Base-by-base conservation (phyloP, 1,139 yeast species). In the Candida sp. region DNA sequence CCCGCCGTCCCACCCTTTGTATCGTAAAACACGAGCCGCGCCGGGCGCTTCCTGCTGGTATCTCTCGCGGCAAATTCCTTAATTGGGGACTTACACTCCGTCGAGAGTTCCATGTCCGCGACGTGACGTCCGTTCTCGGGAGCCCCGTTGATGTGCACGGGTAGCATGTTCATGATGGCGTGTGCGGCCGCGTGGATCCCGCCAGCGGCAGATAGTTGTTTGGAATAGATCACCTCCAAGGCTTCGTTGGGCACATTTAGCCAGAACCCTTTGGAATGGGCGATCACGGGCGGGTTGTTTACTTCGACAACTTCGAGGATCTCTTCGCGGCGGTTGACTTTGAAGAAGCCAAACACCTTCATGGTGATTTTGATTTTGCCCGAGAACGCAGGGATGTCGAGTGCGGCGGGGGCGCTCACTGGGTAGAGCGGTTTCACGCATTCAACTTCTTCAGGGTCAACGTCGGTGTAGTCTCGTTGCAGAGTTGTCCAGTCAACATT, bases 161-260 rank as follows among this genome's bases (percentile, higher is more conserved):
- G 96, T 27, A 92, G 66, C 56, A 89, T 78, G 46, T 88, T 88
- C 81, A 91, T 86, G 1, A 93, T 72, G 0, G 91, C 91, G 72
- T 94, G 99, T 58, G 92, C 96, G 0, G 97, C 96, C 5, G 96
- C 98, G 70, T 96, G 99, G n/a, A 94, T 90, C 0, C 96, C 96
- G 2, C 91, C 99, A 0, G 98, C 94, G 1, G 86, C 71, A 41
- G 84, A 88, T 42, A 94, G 70, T 3, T 73, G 62, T 57, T 91
- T 90, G 2, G 66, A 68, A 3, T 75, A 71, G 28, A 93, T 74
- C 2, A 85, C 56, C 2, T 83, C 83, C n/a, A 93, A 64, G 0
- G 91, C 88, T 9, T 62, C 61, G 3, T 68, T 63, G 0, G 98
- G 96, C 0, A 94, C 78, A 65, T 94, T 97, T 17, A 94, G 79